phyloP scores from a whole-genome alignment of 2,329 filamentous ascomycete species.

The Pestalotiopsis sp. region DNA sequence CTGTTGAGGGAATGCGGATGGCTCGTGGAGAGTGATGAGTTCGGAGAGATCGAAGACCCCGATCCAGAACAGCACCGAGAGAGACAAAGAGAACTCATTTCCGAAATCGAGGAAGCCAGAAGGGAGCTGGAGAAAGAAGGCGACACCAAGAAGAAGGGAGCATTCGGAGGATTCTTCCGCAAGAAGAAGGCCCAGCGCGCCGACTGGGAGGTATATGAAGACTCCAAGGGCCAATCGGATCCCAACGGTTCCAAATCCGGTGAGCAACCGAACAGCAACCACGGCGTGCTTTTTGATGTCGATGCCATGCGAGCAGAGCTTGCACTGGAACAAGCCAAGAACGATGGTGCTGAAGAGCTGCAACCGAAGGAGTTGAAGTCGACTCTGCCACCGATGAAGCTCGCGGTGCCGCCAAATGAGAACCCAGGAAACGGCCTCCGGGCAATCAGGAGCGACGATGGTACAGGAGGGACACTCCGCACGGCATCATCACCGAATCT shows the following conservation, averaged over 20 bases:
- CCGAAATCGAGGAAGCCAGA: conserved; percentile 93
- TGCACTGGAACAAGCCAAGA: conserved; percentile 67
- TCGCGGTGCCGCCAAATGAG: conserved; percentile 56
- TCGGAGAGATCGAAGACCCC: conserved; percentile 94
- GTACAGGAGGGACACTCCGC: conserved; percentile 27
- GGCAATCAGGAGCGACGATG: conserved; percentile 52
- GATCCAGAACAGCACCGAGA: conserved; percentile 91
- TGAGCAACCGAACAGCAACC: conserved; percentile 54
- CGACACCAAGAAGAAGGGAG: conserved; percentile 61
- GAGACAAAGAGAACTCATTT: conserved; percentile 89
- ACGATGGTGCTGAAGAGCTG: conserved; percentile 39
- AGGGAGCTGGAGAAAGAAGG: conserved; percentile 80
- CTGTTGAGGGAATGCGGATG: conserved; percentile 87
- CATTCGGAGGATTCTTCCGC: conserved; percentile 73
- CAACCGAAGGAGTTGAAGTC: conserved; percentile 82
- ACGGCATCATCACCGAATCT: conserved; percentile 25
- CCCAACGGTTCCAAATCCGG: conserved; percentile 37
- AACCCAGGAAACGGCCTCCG: conserved; percentile 39
- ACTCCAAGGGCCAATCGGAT: conserved; percentile 48
- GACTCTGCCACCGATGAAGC: conserved; percentile 87
- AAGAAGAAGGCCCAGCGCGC: conserved; percentile 82
- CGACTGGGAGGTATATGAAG: conserved; percentile 94
- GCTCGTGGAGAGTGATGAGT: conserved; percentile 90
- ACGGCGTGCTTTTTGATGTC: conserved; percentile 85
- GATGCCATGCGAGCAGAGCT: conserved; percentile 91